Percentiles rank a stretch among this genome's conserved stretches.
phyloP scores from a whole-genome alignment of 2,329 filamentous ascomycete species.

The Aphanocladium album region DNA sequence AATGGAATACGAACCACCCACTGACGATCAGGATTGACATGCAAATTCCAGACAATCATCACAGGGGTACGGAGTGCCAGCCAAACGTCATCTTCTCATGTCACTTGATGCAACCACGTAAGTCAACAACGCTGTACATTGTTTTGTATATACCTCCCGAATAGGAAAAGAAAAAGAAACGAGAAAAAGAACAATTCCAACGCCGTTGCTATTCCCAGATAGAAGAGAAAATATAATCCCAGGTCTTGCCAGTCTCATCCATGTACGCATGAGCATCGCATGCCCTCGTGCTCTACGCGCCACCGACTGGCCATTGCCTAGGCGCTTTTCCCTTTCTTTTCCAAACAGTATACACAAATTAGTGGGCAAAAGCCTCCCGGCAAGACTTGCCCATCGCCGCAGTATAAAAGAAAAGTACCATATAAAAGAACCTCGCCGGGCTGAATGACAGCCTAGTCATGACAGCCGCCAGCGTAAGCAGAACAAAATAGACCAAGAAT shows the following conservation, averaged over 20 bases:
- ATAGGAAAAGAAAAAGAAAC: background rate
- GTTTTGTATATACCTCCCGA: constrained; percentile 8
- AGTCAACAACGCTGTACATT: constrained; percentile 9
- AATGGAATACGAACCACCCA: background rate
- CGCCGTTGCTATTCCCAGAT: constrained; percentile 10
- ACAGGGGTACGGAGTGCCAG: background rate
- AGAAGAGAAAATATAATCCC: background rate
- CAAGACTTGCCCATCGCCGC: background rate
- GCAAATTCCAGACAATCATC: background rate
- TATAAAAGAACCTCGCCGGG: background rate
- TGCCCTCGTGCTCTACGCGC: background rate
- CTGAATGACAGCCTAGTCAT: background rate
- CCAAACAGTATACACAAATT: constrained; percentile 10
- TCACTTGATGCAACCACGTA: background rate
- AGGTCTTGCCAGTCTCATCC: background rate
- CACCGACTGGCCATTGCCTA: background rate
- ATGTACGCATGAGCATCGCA: background rate
- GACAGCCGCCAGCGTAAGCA: background rate
- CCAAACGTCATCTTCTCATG: background rate
- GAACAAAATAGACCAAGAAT: background rate
- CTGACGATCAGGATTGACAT: background rate
- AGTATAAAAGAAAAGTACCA: background rate
- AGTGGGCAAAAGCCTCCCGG: background rate
- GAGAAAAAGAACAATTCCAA: background rate
- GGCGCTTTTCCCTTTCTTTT: background rate